Conservation (phyloP, 495 filamentous ascomycete species). For the Penicillium malachiteum region DNA sequence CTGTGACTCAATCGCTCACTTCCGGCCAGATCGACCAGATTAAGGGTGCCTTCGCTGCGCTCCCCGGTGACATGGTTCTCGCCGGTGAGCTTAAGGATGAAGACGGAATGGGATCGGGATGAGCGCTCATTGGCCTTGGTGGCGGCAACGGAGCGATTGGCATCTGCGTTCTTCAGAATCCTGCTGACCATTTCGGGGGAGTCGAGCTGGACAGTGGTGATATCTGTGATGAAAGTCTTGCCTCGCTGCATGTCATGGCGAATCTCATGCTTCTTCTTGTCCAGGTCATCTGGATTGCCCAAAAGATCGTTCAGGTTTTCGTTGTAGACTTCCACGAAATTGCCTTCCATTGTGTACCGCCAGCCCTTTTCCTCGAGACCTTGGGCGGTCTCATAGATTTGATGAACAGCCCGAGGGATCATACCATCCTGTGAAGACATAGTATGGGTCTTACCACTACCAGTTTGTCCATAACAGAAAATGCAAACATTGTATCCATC, state of each 20-base stretch:
- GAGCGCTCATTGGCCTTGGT: conserved; percentile 96
- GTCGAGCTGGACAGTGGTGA: conserved; percentile 76
- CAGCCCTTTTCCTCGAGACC: conserved; percentile 86
- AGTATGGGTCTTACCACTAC: conserved; percentile 93
- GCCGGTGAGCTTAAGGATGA: conserved; percentile 87
- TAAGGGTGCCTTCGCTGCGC: conserved; percentile 87
- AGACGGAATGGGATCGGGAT: conserved; percentile 91
- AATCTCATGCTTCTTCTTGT: conserved; percentile 90
- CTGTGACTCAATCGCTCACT: conserved; percentile 88
- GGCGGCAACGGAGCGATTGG: conserved; percentile 87
- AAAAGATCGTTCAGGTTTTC: conserved; percentile 94
- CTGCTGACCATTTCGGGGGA: conserved; percentile 72
- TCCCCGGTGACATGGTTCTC: conserved; percentile 78
- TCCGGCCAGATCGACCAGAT: conserved; percentile 93
- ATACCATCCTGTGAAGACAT: conserved; percentile 94
- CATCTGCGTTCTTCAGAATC: conserved; percentile 74
- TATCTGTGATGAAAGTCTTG: conserved; percentile 82
- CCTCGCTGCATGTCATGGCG: conserved; percentile 77
- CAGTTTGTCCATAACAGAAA: conserved; percentile 98
- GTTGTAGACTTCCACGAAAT: conserved; percentile 99
- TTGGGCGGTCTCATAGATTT: conserved; percentile 87
- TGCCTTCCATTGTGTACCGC: conserved; percentile 90
- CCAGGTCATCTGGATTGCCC: conserved; percentile 69
- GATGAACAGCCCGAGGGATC: conserved; percentile 88
- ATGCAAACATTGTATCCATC: conserved; percentile 99